Evolutionary conservation across 1,139 yeast genomes (phyloP), one percentile per base, ranked within the genome.

Genomic region (Lodderomyces theae): DNA sequence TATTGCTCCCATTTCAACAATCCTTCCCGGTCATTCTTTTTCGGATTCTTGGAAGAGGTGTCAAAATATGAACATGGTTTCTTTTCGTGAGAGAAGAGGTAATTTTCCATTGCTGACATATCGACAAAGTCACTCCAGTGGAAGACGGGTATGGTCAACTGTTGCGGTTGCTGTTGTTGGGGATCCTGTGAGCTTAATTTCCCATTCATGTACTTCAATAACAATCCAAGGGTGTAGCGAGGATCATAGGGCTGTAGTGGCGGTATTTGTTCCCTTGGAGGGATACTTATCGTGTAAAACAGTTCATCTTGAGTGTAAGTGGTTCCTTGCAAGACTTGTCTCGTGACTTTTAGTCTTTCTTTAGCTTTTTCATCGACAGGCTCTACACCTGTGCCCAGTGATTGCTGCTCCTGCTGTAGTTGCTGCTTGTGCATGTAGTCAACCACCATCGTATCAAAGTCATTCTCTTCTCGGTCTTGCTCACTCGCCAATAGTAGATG

Each of bases 91-190:
- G 37, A 41, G 17, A 56, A 47, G 17, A 47, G 48, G 40, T 48
- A 50, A n/a, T 51, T 40, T 36, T 63, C 52, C 15, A 67, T 48
- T 5, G 34, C 34, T 5, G 69, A 52, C 41, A 63, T 48, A 44
- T 66, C 67, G 6, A 51, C 49, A 50, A 59, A 66, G 45, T 67
- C 72, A 15, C 58, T 53, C 72, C 72, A 67, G 46, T 67, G 70
- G 48, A 67, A 67, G 31, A 47, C 51, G 1, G 69, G 62, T 8
- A 63, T 34, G 5, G 18, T 15, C n/a, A 28, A 28, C 17, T 15
- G 18, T 15, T 13, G 31, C 11, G 7, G 18, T 15, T 13, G 31
- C 11, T 15, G 31, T 5, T 15, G 31, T n/a, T 15, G 31, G 11
- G 45, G 43, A 11, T 18, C 7, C 5, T 12, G 21, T 29, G 23